phyloP scores from a whole-genome alignment of 2,329 filamentous ascomycete species.

The Emericellopsis atlantica region DNA sequence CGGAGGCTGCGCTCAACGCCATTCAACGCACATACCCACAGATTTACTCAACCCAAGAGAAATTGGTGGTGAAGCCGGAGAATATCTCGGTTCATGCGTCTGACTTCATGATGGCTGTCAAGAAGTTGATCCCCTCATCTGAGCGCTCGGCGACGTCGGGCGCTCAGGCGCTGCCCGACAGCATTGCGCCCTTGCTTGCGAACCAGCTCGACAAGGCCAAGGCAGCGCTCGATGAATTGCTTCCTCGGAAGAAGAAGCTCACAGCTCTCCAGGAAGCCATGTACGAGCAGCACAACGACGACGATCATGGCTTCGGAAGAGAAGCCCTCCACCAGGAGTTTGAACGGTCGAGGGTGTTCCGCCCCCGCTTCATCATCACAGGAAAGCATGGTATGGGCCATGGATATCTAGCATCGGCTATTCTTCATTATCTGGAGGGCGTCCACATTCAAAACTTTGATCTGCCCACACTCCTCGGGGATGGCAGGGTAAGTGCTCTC shows the following conservation, averaged over 20 bases:
- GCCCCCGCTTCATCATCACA: constrained; percentile 73
- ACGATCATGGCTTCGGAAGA: constrained; percentile 71
- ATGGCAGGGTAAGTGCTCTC: constrained; percentile 51
- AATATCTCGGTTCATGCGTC: constrained; percentile 81
- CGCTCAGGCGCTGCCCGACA: constrained; percentile 66
- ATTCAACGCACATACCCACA: constrained; percentile 94
- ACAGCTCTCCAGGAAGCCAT: constrained; percentile 91
- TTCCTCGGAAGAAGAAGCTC: constrained; percentile 75
- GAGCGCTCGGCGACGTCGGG: constrained; percentile 79
- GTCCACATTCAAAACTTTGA: constrained; percentile 94
- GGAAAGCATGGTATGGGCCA: constrained; percentile 90
- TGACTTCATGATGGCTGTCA: constrained; percentile 94
- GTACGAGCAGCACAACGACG: constrained; percentile 74
- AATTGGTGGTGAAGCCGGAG: constrained; percentile 74
- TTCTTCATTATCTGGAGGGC: constrained; percentile 85
- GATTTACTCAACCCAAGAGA: constrained; percentile 83
- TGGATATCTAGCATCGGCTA: constrained; percentile 70
- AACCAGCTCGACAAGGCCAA: constrained; percentile 60
- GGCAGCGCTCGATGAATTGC: constrained; percentile 55
- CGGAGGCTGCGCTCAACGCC: constrained; percentile 88
- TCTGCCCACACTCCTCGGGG: constrained; percentile 72
- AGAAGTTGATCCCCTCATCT: constrained; percentile 92
- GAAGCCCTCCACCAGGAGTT: constrained; percentile 70
- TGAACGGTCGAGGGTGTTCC: constrained; percentile 75
- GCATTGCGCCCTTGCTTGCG: constrained; percentile 70